A percentile compares a stretch with the other conserved stretches of the same genome.
These are phyloP conservation scores for Grosmannia clavigera DNA, from an alignment of 2,329 filamentous ascomycete species.

Conservation along the genomic window DNA sequence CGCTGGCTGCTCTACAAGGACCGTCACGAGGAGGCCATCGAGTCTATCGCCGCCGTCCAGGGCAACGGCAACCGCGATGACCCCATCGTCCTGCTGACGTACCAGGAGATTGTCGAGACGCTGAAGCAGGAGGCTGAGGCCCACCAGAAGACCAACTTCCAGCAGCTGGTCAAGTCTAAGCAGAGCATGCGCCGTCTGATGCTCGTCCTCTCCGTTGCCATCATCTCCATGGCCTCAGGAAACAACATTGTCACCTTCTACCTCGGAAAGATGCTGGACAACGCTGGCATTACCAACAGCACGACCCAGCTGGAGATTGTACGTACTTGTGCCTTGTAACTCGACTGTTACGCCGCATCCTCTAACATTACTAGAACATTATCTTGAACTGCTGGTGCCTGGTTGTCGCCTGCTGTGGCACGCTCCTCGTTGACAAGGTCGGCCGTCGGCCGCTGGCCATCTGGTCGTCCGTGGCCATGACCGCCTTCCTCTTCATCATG, in stretches of 20 bases:
- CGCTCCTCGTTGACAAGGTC: conserved; percentile 13
- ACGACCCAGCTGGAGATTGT: conserved; percentile 13
- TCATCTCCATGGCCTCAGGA: conserved; percentile 6
- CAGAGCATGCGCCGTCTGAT: conserved; percentile 5
- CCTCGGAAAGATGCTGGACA: conserved; percentile 11
- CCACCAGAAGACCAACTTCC: neutral
- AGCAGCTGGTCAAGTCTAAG: neutral
- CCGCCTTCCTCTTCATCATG: conserved; percentile 15
- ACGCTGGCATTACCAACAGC: conserved; percentile 10
- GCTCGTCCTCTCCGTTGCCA: conserved; percentile 6
- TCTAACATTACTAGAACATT: neutral
- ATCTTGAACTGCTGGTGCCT: conserved; percentile 7
- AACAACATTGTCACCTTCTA: conserved; percentile 10
- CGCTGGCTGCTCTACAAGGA: conserved; percentile 23
- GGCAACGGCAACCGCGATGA: conserved; percentile 16
- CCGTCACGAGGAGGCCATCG: conserved; percentile 17
- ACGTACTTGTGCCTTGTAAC: neutral
- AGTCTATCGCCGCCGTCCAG: conserved; percentile 26
- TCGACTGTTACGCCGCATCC: too few species aligned
- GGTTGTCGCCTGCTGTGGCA: conserved; percentile 12
- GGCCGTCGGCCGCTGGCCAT: conserved; percentile 18
- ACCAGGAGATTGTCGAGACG: conserved; percentile 30
- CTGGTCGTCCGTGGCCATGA: conserved; percentile 26
- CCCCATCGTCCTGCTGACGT: conserved; percentile 22
- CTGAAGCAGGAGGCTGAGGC: conserved; percentile 8